Evolutionary conservation across 352 stramenopile genomes (phyloP).

Genomic region (Blastocystis sp.): DNA sequence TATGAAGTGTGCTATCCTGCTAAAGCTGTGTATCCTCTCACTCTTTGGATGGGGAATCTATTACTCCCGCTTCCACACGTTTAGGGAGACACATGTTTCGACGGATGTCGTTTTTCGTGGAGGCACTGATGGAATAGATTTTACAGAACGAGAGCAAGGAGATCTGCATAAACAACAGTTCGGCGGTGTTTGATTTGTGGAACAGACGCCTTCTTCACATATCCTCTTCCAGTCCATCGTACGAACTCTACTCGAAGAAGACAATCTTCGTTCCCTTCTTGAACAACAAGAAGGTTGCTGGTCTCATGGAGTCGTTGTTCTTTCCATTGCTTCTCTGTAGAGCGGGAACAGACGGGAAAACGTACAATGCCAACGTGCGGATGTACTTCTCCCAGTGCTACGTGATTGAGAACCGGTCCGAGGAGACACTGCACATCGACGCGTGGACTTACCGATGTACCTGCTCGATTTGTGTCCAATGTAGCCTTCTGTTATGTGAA

Average conservation of each 20-base stretch:
- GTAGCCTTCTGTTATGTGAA: constrained; percentile 43
- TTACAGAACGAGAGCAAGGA: background rate
- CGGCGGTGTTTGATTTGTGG: constrained; percentile 23
- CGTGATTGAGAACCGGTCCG: constrained; percentile 6
- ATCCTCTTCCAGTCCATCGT: background rate
- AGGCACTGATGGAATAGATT: background rate
- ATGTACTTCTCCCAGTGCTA: constrained; percentile 54
- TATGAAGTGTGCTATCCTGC: background rate
- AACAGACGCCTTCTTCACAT: constrained; percentile 42
- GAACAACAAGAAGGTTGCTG: background rate
- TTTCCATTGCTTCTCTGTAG: background rate
- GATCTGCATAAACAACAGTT: constrained; percentile 49
- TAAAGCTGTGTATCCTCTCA: background rate
- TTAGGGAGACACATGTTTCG: background rate
- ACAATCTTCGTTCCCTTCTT: constrained; percentile 6
- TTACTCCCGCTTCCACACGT: constrained; percentile 18
- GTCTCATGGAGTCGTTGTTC: background rate
- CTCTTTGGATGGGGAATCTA: background rate
- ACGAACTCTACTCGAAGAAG: constrained; percentile 36
- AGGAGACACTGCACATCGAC: background rate
- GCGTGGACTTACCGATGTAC: background rate
- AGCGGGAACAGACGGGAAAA: background rate
- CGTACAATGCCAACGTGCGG: background rate
- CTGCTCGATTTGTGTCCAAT: background rate
- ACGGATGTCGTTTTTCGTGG: background rate